Evolutionary conservation across 1,284 basidiomycete genomes (phyloP).

Genomic region (Cryptococcus jaspeensis): DNA sequence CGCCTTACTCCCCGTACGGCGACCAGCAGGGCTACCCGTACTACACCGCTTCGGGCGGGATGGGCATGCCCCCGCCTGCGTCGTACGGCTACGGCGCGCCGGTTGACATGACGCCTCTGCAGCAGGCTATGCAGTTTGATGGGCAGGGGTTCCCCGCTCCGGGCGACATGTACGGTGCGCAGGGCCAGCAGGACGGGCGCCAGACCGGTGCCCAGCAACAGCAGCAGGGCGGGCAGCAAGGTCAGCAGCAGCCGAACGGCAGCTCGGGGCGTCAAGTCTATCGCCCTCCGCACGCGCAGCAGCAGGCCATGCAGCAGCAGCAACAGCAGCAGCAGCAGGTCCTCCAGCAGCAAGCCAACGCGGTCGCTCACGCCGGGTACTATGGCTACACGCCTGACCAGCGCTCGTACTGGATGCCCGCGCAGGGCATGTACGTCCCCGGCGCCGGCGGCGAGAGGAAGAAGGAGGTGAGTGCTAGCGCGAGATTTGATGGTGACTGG

Average conservation of each 20-base stretch:
- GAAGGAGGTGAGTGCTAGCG: conserved; percentile 1
- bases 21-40: conserved; percentile 10
- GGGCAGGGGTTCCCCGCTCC: conserved; percentile 1
- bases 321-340: conserved; percentile 6
- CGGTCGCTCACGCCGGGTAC: conserved; percentile 1
- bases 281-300: conserved; percentile 3
- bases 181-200: conserved; percentile 1
- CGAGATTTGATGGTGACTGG: background rate
- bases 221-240: background rate
- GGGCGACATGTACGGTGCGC: conserved; percentile 4
- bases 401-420: conserved; percentile 10
- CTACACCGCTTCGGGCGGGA: conserved; percentile 3
- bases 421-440: conserved; percentile 5
- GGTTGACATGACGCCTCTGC: background rate
- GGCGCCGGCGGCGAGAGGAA: conserved; percentile 6
- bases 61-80: conserved; percentile 3
- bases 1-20: conserved; percentile 6
- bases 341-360: conserved; percentile 11
- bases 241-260: conserved; percentile 1
- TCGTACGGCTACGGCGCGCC: conserved; percentile 6
- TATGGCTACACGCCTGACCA: conserved; percentile 7
- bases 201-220: background rate
- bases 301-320: conserved; percentile 9
- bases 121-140: conserved; percentile 2
- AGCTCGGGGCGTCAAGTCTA: background rate